phyloP scores from a whole-genome alignment of 495 filamentous ascomycete species.

The Chaetomium fimeti region DNA sequence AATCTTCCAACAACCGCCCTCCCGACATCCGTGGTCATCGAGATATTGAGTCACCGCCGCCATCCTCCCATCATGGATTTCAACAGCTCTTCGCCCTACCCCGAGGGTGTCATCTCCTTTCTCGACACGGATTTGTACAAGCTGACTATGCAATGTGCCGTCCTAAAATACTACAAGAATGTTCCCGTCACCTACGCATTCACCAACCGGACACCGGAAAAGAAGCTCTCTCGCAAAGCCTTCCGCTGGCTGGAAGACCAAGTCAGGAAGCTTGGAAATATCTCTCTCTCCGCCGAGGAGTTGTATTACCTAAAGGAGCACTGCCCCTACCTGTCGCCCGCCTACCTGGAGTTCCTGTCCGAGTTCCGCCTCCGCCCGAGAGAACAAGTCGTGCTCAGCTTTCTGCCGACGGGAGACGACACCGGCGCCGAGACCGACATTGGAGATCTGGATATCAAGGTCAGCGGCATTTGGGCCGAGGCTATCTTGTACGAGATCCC shows the following conservation, averaged over 20 bases:
- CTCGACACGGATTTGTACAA: conserved; percentile 98
- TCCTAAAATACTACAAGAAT: conserved; percentile 84
- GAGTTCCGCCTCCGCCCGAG: conserved; percentile 75
- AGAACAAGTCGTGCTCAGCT: conserved; percentile 72
- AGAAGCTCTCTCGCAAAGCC: conserved; percentile 80
- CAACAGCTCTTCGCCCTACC: conserved; percentile 56
- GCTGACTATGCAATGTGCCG: conserved; percentile 96
- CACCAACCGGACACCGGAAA: conserved; percentile 91
- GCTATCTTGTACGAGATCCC: conserved; percentile 98
- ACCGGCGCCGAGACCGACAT: conserved; percentile 64
- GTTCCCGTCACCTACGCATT: conserved; percentile 86
- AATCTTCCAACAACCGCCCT: not conserved
- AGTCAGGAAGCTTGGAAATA: conserved; percentile 74
- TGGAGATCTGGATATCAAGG: conserved; percentile 70
- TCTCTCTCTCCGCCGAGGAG: conserved; percentile 75
- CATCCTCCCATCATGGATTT: conserved; percentile 47
- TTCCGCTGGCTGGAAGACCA: conserved; percentile 84
- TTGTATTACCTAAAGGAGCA: conserved; percentile 70
- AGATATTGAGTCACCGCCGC: not conserved
- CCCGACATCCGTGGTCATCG: not conserved
- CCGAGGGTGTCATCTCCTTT: conserved; percentile 79
- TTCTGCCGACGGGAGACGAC: conserved; percentile 60
- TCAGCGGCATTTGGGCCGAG: conserved; percentile 84
- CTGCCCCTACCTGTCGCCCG: conserved; percentile 75
- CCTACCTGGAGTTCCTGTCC: conserved; percentile 76